phyloP scores from a whole-genome alignment of 495 filamentous ascomycete species.

The Delitschia confertaspora region DNA sequence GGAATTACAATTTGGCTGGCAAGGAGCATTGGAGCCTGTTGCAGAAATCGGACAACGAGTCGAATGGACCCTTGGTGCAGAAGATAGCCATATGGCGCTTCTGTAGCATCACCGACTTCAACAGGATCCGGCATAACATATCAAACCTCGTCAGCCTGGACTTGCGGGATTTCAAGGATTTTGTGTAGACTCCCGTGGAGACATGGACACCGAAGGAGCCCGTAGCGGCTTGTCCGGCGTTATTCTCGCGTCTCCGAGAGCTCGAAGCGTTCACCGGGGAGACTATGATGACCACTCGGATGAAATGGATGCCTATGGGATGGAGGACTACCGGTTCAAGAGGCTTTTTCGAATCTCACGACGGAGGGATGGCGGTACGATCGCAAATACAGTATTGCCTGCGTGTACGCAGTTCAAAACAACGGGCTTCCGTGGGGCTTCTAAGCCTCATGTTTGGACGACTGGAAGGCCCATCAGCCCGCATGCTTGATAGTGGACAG shows the following conservation, averaged over 20 bases:
- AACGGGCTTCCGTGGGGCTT: constrained; percentile 20
- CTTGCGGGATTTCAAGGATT: constrained; percentile 20
- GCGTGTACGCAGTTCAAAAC: constrained; percentile 20
- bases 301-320: constrained; percentile 21
- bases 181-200: constrained; percentile 25
- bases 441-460: constrained; percentile 22
- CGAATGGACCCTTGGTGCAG: constrained; percentile 15
- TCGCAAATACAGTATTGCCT: constrained; percentile 22
- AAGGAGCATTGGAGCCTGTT: constrained; percentile 13
- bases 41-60: constrained; percentile 12
- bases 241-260: constrained; percentile 18
- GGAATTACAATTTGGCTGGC: constrained; percentile 17
- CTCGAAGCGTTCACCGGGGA: constrained; percentile 22
- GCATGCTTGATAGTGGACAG: constrained; percentile 23
- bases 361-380: constrained; percentile 19
- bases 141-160: constrained; percentile 15
- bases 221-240: constrained; percentile 12
- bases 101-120: constrained; percentile 17
- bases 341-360: constrained; percentile 17
- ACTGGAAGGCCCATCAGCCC: constrained; percentile 23
- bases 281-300: constrained; percentile 22
- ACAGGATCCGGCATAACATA: constrained; percentile 21
- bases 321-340: constrained; percentile 24
- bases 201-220: constrained; percentile 24
- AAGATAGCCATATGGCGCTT: constrained; percentile 23